A percentile compares a stretch with the other conserved stretches of the same genome.
Evolutionary conservation across 768 basidiomycete species (phyloP).

Genomic region (Pleurotus tuber-regium): DNA sequence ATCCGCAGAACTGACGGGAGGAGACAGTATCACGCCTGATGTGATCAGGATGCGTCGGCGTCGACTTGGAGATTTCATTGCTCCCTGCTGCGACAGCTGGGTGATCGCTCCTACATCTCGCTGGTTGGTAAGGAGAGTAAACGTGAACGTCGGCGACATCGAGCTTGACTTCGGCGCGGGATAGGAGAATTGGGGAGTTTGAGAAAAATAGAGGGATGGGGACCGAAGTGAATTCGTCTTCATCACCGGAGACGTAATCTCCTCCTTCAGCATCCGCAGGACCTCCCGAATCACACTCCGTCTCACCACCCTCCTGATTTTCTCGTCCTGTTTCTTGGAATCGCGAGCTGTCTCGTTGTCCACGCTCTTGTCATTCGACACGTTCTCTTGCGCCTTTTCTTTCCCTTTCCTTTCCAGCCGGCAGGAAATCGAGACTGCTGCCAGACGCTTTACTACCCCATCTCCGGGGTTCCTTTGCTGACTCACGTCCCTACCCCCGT

Average conservation of each 20-base stretch:
- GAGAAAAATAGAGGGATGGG: slow-evolving; percentile 28
- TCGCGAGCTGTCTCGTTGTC: slow-evolving; percentile 7
- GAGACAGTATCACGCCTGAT: slow-evolving; percentile 27
- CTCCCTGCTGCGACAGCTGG: background rate
- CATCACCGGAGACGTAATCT: slow-evolving; percentile 1
- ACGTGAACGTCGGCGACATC: background rate
- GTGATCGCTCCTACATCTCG: background rate
- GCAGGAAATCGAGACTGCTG: slow-evolving; percentile 15
- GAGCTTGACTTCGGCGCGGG: background rate
- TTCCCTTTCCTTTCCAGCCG: slow-evolving; percentile 34
- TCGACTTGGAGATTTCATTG: slow-evolving; percentile 11
- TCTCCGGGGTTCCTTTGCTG: slow-evolving; percentile 16
- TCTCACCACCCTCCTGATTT: slow-evolving; percentile 37
- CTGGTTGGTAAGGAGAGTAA: background rate
- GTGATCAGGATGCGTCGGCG: slow-evolving; percentile 16
- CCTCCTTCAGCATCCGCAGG: slow-evolving; percentile 6
- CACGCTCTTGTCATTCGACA: slow-evolving; percentile 15
- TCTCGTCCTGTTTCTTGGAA: slow-evolving; percentile 48
- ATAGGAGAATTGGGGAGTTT: background rate
- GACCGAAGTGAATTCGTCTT: slow-evolving; percentile 10
- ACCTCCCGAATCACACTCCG: slow-evolving; percentile 1
- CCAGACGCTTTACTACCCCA: slow-evolving; percentile 9
- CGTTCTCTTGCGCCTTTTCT: slow-evolving; percentile 16
- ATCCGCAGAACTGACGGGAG: slow-evolving; percentile 21
- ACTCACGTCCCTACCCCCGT: slow-evolving; percentile 20